These are phyloP conservation scores for Sabuloglossum arenarium DNA, from an alignment of 495 filamentous ascomycete species.

Conservation along the genomic window DNA sequence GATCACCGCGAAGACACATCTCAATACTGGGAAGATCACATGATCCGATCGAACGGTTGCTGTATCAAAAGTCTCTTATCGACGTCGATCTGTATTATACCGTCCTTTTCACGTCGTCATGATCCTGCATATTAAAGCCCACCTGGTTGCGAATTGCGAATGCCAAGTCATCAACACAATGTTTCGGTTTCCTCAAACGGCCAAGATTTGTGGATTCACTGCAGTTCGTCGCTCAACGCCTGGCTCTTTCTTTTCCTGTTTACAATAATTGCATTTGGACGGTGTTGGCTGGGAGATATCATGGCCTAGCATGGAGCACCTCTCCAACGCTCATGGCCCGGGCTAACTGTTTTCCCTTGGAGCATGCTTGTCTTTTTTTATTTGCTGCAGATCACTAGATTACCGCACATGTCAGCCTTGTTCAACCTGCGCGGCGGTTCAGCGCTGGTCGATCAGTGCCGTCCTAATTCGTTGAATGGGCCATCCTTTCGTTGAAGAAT, in stretches of 20 bases:
- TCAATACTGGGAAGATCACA: background rate
- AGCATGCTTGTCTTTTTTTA: slow-evolving; percentile 10
- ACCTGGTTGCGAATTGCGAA: background rate
- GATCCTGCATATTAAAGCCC: slow-evolving; percentile 24
- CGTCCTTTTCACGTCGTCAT: slow-evolving; percentile 20
- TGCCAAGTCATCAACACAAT: slow-evolving; percentile 10
- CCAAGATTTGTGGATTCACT: background rate
- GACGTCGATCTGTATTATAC: slow-evolving; percentile 11
- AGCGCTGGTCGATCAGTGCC: slow-evolving; percentile 43
- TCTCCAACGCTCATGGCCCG: background rate
- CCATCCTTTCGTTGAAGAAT: background rate
- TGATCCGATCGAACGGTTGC: background rate
- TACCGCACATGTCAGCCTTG: slow-evolving; percentile 11
- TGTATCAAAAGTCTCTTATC: background rate
- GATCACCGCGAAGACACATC: slow-evolving; percentile 9
- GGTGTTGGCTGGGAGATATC: background rate
- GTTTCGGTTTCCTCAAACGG: slow-evolving; percentile 7
- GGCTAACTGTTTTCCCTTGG: background rate
- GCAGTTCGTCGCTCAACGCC: slow-evolving; percentile 19
- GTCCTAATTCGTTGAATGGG: slow-evolving; percentile 21
- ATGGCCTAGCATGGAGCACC: background rate
- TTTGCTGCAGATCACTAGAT: slow-evolving; percentile 6
- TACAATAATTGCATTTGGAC: slow-evolving; percentile 1
- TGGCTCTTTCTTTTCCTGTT: background rate
- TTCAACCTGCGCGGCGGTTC: slow-evolving; percentile 17